A percentile compares a stretch with the other conserved stretches of the same genome.
These are phyloP conservation scores for Caloboletus inedulis DNA, from an alignment of 1,284 basidiomycete genomes.

Conservation along the genomic window DNA sequence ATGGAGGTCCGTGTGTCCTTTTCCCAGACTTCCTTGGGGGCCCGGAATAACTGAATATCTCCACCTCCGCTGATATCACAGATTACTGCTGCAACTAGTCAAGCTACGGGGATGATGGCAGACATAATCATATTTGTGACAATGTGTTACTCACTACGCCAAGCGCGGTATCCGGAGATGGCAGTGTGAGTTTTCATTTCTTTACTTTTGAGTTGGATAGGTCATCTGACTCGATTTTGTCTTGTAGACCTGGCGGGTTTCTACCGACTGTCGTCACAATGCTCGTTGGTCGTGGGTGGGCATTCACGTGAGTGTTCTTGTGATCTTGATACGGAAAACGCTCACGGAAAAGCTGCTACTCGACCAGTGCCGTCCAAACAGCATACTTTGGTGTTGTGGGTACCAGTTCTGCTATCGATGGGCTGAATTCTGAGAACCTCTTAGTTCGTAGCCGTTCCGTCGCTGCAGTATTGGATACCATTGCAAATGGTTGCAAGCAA, in stretches of 20 bases:
- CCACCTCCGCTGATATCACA: not conserved
- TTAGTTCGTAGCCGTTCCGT: slow-evolving; percentile 36
- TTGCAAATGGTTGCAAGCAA: slow-evolving; percentile 38
- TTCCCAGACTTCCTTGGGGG: not conserved
- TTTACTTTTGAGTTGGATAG: not conserved
- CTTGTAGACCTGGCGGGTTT: slow-evolving; percentile 19
- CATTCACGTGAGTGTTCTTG: slow-evolving; percentile 28
- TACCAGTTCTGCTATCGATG: not conserved
- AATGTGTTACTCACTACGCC: slow-evolving; percentile 32
- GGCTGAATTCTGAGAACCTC: not conserved
- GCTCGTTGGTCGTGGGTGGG: slow-evolving; percentile 33
- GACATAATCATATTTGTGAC: slow-evolving; percentile 29
- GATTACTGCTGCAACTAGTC: slow-evolving; percentile 24
- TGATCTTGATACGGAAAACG: not conserved
- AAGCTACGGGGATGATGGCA: slow-evolving; percentile 17
- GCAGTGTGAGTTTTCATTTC: slow-evolving; percentile 23
- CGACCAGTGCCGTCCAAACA: slow-evolving; percentile 25
- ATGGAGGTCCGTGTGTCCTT: slow-evolving; percentile 23
- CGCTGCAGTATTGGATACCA: slow-evolving; percentile 35
- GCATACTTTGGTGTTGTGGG: slow-evolving; percentile 27
- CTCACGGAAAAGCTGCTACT: not conserved
- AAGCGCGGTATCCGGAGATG: slow-evolving; percentile 29
- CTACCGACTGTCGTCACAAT: slow-evolving; percentile 11
- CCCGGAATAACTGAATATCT: not conserved
- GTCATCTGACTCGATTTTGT: not conserved